Evolutionary conservation across 352 stramenopile species (phyloP), one percentile per base, ranked within the genome.

Genomic region (Saprolegnia parasitica): DNA sequence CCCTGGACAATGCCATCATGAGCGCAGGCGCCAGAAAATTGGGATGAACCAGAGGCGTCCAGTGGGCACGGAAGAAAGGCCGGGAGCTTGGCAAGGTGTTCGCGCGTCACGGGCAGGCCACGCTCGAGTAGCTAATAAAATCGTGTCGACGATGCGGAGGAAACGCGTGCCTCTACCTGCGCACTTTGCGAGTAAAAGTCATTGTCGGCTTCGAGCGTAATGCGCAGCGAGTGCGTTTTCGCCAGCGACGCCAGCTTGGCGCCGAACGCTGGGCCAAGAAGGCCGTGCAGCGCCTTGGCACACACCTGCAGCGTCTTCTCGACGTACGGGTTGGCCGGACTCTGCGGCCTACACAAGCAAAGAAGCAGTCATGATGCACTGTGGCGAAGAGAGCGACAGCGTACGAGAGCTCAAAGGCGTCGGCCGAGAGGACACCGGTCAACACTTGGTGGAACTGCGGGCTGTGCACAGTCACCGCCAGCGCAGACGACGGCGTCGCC

Each of bases 141-240:
- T 35, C 29, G 5, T 35, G 29, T 35, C 29, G 5, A 35, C 5
- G 5, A 35, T 35, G 29, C 29, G 5, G 5, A 2, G 5, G 29
- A 2, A 35, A 35, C 29, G 5, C 29, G 62, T 61, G 18, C 0
- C 46, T 63, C 15, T 71, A 91, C 84, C 62, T 82, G 76, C 21
- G 80, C 52, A 6, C 83, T 79, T 83, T 98, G 90, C 0, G 91
- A 98, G 77, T 99, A 99, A 77, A 99, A 99, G 57, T 98, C 96
- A 73, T 99, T 99, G 76, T 98, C 94, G 5, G 93, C 96, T 39
- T 85, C 71, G 29, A 99, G 88, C 29, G 75, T 87, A 52, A 98
- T 83, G 29, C 80, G 73, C 21, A 98, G 74, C 0, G 71, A 47
- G 8, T 70, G 50, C 4, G 11, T n/a, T n/a, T 15, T n/a, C 42